phyloP scores from a whole-genome alignment of 1,139 yeast genomes.

The Kodamaea arcana region DNA sequence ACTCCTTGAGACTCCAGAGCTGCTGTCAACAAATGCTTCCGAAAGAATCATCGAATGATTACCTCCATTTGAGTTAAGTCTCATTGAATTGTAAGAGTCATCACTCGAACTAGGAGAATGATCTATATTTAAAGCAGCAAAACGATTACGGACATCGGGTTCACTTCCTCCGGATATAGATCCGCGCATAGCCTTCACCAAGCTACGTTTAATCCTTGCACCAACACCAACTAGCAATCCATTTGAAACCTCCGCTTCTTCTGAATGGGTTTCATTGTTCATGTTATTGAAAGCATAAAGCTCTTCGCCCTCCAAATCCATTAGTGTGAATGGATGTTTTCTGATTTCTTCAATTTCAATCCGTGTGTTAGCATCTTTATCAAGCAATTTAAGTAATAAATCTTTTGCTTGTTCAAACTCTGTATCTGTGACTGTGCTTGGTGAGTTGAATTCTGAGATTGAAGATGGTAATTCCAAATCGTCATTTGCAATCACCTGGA shows the following conservation, averaged over 20 bases:
- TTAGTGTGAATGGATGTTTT: slow-evolving; percentile 69
- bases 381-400: slow-evolving; percentile 57
- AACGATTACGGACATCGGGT: slow-evolving; percentile 22
- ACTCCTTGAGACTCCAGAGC: slow-evolving; percentile 9
- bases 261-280: slow-evolving; percentile 27
- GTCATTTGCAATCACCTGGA: slow-evolving; percentile 73
- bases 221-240: slow-evolving; percentile 67
- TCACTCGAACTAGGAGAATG: slow-evolving; percentile 29
- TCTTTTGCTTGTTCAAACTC: slow-evolving; percentile 66
- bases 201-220: slow-evolving; percentile 55
- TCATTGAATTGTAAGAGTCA: slow-evolving; percentile 16
- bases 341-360: slow-evolving; percentile 73
- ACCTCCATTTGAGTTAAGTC: slow-evolving; percentile 9
- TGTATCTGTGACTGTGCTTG: slow-evolving; percentile 32
- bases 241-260: slow-evolving; percentile 63
- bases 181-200: slow-evolving; percentile 48
- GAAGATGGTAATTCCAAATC: slow-evolving; percentile 58
- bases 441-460: slow-evolving; percentile 34
- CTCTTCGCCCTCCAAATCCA: slow-evolving; percentile 52
- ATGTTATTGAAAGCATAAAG: slow-evolving; percentile 30
- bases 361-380: slow-evolving; percentile 67
- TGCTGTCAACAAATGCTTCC: slow-evolving; percentile 18
- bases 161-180: slow-evolving; percentile 25
- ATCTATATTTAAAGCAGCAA: slow-evolving; percentile 26
- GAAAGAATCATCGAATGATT: slow-evolving; percentile 35